Percentiles rank a stretch among this genome's conserved stretches.
Evolutionary conservation across 331 rosid species (phyloP).

Genomic region (Quercus lobata): DNA sequence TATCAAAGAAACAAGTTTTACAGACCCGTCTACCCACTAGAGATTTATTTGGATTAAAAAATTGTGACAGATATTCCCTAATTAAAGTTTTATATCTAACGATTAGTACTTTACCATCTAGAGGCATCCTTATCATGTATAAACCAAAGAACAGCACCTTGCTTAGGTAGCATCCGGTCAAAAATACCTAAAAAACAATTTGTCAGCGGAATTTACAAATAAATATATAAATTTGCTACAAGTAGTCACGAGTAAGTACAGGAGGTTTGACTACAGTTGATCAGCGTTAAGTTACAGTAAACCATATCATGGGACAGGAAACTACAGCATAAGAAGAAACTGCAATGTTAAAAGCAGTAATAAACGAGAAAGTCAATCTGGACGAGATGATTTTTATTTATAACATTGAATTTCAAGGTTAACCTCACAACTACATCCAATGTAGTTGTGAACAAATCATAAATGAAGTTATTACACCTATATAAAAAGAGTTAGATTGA

Average conservation of each 20-base stretch:
- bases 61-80: slow-evolving; percentile 18
- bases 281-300: background rate
- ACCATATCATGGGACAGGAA: slow-evolving; percentile 8
- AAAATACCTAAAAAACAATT: slow-evolving; percentile 41
- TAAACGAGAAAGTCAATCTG: background rate
- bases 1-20: background rate
- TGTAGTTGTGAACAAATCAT: background rate
- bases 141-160: slow-evolving; percentile 56
- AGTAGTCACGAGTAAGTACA: slow-evolving; percentile 4
- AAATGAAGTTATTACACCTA: background rate
- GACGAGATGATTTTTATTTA: background rate
- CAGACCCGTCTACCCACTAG: slow-evolving; percentile 12
- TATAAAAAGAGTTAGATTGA: background rate
- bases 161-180: slow-evolving; percentile 54
- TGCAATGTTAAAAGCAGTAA: background rate
- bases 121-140: slow-evolving; percentile 50
- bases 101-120: slow-evolving; percentile 61
- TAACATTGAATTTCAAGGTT: background rate
- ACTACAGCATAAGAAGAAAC: background rate
- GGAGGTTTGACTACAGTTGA: slow-evolving; percentile 19
- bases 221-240: slow-evolving; percentile 20
- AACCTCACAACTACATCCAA: background rate
- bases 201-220: slow-evolving; percentile 37
- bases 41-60: slow-evolving; percentile 20
- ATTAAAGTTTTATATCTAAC: slow-evolving; percentile 27